phyloP scores from a whole-genome alignment of 148 eudicot species.

The Heliamphora exappendiculata region DNA sequence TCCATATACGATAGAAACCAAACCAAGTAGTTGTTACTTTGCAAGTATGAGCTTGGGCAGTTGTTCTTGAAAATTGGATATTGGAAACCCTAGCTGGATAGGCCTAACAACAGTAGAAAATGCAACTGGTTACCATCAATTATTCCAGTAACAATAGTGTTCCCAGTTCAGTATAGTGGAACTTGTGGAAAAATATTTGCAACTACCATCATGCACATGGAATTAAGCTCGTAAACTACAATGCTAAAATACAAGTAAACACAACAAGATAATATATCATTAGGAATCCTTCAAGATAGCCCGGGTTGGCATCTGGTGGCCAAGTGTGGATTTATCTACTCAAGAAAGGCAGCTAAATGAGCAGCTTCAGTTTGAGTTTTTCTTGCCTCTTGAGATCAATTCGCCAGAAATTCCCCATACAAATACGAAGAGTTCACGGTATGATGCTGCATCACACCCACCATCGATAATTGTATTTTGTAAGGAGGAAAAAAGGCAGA shows the following conservation, averaged over 20 bases:
- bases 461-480: not conserved
- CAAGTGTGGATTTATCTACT: not conserved
- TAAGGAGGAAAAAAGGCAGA: too few species aligned
- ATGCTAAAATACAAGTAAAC: not conserved
- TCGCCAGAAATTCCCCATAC: not conserved
- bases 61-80: slow-evolving; percentile 36
- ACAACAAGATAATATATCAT: not conserved
- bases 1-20: slow-evolving; percentile 78
- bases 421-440: not conserved
- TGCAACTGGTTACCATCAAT: slow-evolving; percentile 11
- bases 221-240: not conserved
- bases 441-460: not conserved
- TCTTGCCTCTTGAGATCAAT: not conserved
- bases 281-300: not conserved
- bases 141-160: not conserved
- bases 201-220: not conserved
- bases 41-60: slow-evolving; percentile 64
- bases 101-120: slow-evolving; percentile 40
- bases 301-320: not conserved
- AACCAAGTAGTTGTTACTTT: slow-evolving; percentile 92
- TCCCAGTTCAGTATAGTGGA: not conserved
- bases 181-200: not conserved
- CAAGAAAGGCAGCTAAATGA: not conserved
- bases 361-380: not conserved
- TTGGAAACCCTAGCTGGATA: slow-evolving; percentile 52